Conservation (phyloP, 164 flowering plant species). For the Nymphaea thermarum region DNA sequence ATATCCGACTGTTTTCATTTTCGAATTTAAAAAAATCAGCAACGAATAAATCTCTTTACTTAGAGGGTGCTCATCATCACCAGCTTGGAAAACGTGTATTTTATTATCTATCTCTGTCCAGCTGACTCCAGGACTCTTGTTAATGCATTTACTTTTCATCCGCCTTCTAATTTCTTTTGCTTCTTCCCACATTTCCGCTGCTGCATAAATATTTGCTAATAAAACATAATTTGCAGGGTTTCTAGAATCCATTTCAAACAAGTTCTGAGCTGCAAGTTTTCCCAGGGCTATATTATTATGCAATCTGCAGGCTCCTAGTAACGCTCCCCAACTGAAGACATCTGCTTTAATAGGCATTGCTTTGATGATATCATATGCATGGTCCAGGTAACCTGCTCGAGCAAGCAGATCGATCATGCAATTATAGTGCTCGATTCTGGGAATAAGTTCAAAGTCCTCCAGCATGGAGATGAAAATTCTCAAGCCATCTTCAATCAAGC, state of each 20-base stretch:
- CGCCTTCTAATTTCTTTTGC: constrained; percentile 4
- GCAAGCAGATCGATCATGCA: constrained; percentile 11
- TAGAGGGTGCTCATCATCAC: constrained; percentile 5
- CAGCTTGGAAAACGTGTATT: constrained; percentile 6
- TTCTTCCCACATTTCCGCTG: constrained; percentile 5
- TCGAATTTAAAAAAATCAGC: background rate
- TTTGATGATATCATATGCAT: constrained; percentile 6
- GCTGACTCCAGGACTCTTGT: constrained; percentile 8
- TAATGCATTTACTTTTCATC: constrained; percentile 5
- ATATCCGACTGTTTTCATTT: constrained; percentile 7
- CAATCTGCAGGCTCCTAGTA: constrained; percentile 9
- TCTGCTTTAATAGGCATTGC: constrained; percentile 8
- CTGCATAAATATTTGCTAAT: constrained; percentile 8
- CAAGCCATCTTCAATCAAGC: constrained; percentile 5
- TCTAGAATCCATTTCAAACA: constrained; percentile 6
- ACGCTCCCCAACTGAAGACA: constrained; percentile 9
- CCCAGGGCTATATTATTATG: constrained; percentile 4
- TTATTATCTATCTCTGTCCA: constrained; percentile 9
- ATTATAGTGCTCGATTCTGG: constrained; percentile 7
- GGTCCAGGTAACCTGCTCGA: constrained; percentile 5
- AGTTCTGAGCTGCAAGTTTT: constrained; percentile 1
- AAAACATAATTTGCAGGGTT: constrained; percentile 9
- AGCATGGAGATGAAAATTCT: constrained; percentile 4
- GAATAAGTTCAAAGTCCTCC: constrained; percentile 1
- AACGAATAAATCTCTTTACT: constrained; percentile 2